Percentiles rank a stretch among this genome's conserved stretches.
These are phyloP conservation scores for Amphibolis antarctica DNA, from an alignment of 106 monocot species.

Conservation along the genomic window DNA sequence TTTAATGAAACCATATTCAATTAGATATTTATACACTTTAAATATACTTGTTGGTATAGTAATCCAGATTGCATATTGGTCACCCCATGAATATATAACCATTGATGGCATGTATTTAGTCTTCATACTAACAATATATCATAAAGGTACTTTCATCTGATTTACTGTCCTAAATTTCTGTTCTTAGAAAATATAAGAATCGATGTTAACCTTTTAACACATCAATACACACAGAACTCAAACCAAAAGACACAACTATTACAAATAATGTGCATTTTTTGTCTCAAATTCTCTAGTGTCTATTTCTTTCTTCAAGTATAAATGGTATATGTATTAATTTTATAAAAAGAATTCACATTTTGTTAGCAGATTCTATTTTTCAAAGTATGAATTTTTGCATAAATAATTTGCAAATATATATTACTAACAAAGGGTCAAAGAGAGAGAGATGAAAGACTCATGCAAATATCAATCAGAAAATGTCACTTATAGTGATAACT, in stretches of 20 bases:
- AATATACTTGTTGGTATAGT: slow-evolving; percentile 25
- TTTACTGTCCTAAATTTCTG: not conserved
- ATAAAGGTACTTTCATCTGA: slow-evolving; percentile 49
- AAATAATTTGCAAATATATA: too few species aligned
- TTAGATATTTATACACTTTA: not conserved
- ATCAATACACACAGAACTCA: slow-evolving; percentile 53
- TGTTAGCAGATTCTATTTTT: too few species aligned
- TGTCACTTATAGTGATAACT: too few species aligned
- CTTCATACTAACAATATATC: slow-evolving; percentile 97
- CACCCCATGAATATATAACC: slow-evolving; percentile 97
- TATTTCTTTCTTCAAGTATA: slow-evolving; percentile 3
- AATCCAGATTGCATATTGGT: slow-evolving; percentile 95
- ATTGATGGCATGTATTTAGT: slow-evolving; percentile 99
- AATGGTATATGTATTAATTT: slow-evolving; percentile 7
- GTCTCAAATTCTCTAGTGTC: slow-evolving; percentile 46
- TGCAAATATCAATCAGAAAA: too few species aligned
- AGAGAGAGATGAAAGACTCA: too few species aligned
- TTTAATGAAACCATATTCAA: not conserved
- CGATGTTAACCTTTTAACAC: not conserved
- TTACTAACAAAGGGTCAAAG: too few species aligned
- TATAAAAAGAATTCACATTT: not conserved
- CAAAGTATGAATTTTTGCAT: too few species aligned
- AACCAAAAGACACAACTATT: slow-evolving; percentile 80
- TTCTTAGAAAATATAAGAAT: not conserved
- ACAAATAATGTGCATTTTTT: slow-evolving; percentile 65